Evolutionary conservation across 225 moss, liverwort and hornwort genomes (phyloP).

Genomic region (Sphagnum contortum): DNA sequence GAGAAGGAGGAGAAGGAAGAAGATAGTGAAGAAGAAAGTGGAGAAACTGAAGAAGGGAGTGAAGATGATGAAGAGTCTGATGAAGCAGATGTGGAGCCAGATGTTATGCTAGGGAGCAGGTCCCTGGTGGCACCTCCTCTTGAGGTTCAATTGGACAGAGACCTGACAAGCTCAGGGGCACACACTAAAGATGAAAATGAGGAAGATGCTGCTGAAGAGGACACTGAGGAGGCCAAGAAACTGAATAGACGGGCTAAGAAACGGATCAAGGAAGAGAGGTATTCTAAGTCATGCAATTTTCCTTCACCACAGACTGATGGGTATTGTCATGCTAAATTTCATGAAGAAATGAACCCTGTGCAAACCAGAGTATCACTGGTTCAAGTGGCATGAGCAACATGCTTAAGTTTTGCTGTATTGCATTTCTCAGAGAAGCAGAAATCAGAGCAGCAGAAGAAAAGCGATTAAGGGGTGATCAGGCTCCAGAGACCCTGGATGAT

Average conservation of each 20-base stretch:
- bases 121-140: conserved; percentile 47
- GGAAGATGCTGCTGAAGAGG: conserved; percentile 18
- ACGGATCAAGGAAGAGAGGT: conserved; percentile 70
- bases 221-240: conserved; percentile 37
- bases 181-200: conserved; percentile 26
- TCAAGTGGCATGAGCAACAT: too few relatives aligned
- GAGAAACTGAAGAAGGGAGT: conserved; percentile 27
- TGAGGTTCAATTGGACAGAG: conserved; percentile 72
- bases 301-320: background rate
- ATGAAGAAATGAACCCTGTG: too few relatives aligned
- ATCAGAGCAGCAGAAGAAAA: conserved; percentile 80
- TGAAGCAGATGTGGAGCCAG: conserved; percentile 34
- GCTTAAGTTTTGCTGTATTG: too few relatives aligned
- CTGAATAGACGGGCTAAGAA: conserved; percentile 54
- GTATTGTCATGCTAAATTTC: too few relatives aligned
- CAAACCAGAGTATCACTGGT: too few relatives aligned
- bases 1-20: conserved; percentile 8
- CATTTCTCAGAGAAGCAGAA: conserved; percentile 53
- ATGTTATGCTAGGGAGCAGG: conserved; percentile 11
- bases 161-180: conserved; percentile 16
- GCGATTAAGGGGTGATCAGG: conserved; percentile 54
- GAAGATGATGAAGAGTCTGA: conserved; percentile 48
- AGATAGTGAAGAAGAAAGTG: conserved; percentile 18
- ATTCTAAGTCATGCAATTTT: background rate
- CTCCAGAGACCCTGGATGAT: conserved; percentile 80